phyloP scores from a whole-genome alignment of 2,329 filamentous ascomycete genomes.

The Chaetomium globosum region DNA sequence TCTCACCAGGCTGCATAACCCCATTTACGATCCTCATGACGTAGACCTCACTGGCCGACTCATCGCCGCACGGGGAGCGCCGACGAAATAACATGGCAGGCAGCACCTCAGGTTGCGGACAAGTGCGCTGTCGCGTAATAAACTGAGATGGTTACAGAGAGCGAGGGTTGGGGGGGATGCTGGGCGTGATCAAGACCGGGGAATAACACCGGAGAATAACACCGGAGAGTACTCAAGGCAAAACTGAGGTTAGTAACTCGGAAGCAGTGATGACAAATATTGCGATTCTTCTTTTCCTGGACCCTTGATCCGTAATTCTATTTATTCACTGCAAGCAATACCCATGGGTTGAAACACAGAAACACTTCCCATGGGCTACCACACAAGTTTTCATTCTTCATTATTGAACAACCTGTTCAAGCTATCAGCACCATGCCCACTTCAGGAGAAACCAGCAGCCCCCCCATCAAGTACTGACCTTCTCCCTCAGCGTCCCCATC shows the following conservation, averaged over 20 bases:
- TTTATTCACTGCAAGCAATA: constrained; percentile 23
- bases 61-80: background rate
- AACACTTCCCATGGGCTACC: background rate
- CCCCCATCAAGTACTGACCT: constrained; percentile 61
- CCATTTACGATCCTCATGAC: background rate
- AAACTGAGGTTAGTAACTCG: background rate
- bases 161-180: background rate
- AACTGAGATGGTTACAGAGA: background rate
- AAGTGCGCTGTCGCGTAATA: background rate
- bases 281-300: constrained; percentile 10
- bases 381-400: constrained; percentile 10
- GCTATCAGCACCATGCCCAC: constrained; percentile 22
- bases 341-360: constrained; percentile 6
- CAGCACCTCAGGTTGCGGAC: background rate
- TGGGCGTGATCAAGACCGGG: background rate
- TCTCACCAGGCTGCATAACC: background rate
- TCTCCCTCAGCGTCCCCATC: constrained; percentile 89
- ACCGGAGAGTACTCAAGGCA: too few species aligned
- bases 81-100: background rate
- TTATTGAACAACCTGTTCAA: constrained; percentile 36
- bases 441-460: too few species aligned
- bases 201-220: background rate
- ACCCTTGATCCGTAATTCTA: constrained; percentile 9
- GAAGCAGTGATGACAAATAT: background rate
- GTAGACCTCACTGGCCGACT: background rate